phyloP scores from a whole-genome alignment of 441 rosid genomes.

The Erodium trifolium region DNA sequence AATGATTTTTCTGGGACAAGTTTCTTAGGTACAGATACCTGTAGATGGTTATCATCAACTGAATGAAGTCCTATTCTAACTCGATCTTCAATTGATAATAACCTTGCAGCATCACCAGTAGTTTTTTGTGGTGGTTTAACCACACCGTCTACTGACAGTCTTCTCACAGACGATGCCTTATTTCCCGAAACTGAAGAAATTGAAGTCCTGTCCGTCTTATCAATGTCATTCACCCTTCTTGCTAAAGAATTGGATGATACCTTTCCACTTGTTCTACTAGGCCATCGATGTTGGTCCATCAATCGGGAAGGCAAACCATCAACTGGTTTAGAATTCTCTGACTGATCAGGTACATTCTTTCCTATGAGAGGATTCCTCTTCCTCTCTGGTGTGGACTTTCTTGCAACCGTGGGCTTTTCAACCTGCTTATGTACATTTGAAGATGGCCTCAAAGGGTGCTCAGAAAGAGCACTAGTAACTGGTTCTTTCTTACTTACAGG shows the following conservation, averaged over 20 bases:
- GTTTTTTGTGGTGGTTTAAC: conserved; percentile 51
- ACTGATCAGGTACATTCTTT: conserved; percentile 64
- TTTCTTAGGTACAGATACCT: conserved; percentile 34
- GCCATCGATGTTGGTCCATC: conserved; percentile 92
- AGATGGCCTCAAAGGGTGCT: conserved; percentile 75
- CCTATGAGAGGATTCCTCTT: conserved; percentile 75
- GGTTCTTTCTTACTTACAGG: conserved; percentile 82
- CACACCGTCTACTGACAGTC: conserved; percentile 37
- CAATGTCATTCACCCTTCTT: conserved; percentile 56
- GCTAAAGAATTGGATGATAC: conserved; percentile 39
- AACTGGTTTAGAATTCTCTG: conserved; percentile 84
- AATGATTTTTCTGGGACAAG: conserved; percentile 36
- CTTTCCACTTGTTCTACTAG: conserved; percentile 66
- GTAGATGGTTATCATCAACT: conserved; percentile 36
- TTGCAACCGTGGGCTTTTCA: conserved; percentile 40
- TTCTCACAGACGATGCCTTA: conserved; percentile 44
- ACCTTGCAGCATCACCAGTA: conserved; percentile 38
- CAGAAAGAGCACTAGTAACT: conserved; percentile 37
- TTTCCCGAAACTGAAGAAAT: conserved; percentile 33
- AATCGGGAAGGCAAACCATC: conserved; percentile 57
- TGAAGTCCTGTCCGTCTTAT: conserved; percentile 36
- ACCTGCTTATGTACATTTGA: conserved; percentile 68
- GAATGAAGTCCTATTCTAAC: conserved; percentile 38
- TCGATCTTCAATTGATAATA: conserved; percentile 32
- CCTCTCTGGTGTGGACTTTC: conserved; percentile 74